Percentiles rank a stretch among this genome's conserved stretches.
Conservation (phyloP, 2,329 filamentous ascomycete species). For the Fusarium duplospermum region DNA sequence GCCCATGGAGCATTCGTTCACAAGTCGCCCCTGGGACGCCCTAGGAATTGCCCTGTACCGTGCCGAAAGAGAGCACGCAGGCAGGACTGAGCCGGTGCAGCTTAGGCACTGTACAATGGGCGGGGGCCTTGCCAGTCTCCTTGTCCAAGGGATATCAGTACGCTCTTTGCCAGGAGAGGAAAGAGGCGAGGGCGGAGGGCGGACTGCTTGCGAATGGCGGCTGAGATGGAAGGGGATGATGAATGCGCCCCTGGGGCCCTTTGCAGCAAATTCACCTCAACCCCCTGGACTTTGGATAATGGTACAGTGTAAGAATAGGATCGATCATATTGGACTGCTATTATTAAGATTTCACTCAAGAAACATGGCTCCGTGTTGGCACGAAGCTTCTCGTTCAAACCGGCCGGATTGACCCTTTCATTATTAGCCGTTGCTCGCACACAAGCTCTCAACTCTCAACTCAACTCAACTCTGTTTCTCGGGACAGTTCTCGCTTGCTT, state of each 20-base stretch:
- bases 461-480: neutral
- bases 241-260: neutral
- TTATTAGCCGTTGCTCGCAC: constrained; percentile 3
- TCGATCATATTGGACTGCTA: constrained; percentile 18
- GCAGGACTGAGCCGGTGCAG: neutral
- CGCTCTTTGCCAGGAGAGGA: neutral
- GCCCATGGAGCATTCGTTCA: constrained; percentile 24
- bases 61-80: constrained; percentile 3
- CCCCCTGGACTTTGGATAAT: neutral
- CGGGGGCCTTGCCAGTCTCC: neutral
- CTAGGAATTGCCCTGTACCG: constrained; percentile 23
- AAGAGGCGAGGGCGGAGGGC: constrained; percentile 6
- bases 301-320: constrained; percentile 27
- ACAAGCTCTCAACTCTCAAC: constrained; percentile 14
- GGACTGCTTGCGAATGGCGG: neutral
- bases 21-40: constrained; percentile 33
- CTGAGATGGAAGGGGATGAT: neutral
- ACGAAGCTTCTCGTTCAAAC: constrained; percentile 25
- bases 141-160: constrained; percentile 18
- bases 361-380: constrained; percentile 10
- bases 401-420: neutral
- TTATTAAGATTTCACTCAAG: constrained; percentile 24
- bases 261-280: neutral
- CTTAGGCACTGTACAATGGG: constrained; percentile 10
- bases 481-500: constrained; percentile 23